Conservation (phyloP, 2,329 filamentous ascomycete genomes). For the Microthyrium microscopicum region DNA sequence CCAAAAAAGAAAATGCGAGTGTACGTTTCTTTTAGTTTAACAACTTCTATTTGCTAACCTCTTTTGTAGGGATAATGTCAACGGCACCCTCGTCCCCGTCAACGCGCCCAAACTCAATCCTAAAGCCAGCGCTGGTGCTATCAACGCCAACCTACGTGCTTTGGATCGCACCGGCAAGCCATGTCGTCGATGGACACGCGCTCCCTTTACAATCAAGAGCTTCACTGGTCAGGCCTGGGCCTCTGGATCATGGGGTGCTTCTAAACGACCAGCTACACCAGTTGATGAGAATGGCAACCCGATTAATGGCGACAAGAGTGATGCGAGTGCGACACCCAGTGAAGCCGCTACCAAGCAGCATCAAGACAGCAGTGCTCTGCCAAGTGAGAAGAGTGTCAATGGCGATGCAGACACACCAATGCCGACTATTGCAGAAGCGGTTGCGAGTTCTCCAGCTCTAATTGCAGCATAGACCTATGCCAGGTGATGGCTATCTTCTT, state of each 20-base stretch:
- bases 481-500: neutral
- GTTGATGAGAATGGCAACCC: slow-evolving; percentile 24
- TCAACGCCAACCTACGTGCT: slow-evolving; percentile 88
- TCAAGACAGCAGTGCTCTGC: slow-evolving; percentile 37
- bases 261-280: too few species aligned
- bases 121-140: slow-evolving; percentile 91
- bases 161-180: slow-evolving; percentile 85
- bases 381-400: slow-evolving; percentile 44
- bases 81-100: neutral
- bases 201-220: slow-evolving; percentile 70
- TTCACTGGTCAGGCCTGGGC: slow-evolving; percentile 82
- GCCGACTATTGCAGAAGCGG: neutral
- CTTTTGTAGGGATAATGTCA: neutral
- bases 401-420: slow-evolving; percentile 28
- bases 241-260: slow-evolving; percentile 67
- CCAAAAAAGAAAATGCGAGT: slow-evolving; percentile 92
- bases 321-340: slow-evolving; percentile 38
- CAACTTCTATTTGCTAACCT: slow-evolving; percentile 3
- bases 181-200: slow-evolving; percentile 79
- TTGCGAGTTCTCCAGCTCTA: slow-evolving; percentile 35
- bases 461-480: slow-evolving; percentile 6
- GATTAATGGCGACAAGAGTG: slow-evolving; percentile 43
- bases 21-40: slow-evolving; percentile 40
- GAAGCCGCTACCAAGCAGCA: slow-evolving; percentile 35
- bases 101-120: slow-evolving; percentile 59